Base-by-base conservation (phyloP, 495 filamentous ascomycete species). In the Neurospora pannonica region DNA sequence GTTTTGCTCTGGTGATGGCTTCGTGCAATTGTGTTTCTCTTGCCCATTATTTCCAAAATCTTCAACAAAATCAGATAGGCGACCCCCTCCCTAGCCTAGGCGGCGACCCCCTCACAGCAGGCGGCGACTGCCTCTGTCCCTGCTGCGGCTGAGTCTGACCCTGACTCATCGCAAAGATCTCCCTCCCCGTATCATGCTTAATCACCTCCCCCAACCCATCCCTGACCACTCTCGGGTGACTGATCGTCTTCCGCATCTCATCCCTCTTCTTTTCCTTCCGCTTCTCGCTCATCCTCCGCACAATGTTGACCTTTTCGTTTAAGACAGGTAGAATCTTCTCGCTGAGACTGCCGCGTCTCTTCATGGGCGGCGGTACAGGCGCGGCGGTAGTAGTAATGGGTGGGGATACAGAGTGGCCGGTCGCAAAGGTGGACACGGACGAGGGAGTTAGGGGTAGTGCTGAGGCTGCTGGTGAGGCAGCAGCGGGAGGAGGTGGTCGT, bases 201-300 rank as follows among this genome's bases (percentile, higher is more conserved):
- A 88, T 84, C 42, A 88, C 84, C 40, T 88, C 87, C 21, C 86
- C 86, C 9, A 88, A 82, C 13, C 87, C 87, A 71, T 87, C 85
- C 70, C 84, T 78, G 31, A 88, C 85, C 40, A 85, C 85, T 38
- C 81, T 79, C 5, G 87, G 87, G 0, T 79, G 80, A 70, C 84
- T 86, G 40, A 97, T 97, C 76, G 87, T 92, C 73, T 88, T 85
- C 77, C 92, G 88, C 71, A 97, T 84, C 75, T 84, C 86, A 72
- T 91, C 86, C 69, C 90, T 87, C 72, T 90, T 83, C 75, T 88
- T 90, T 82, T 93, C 92, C 36, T 89, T 86, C 60, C 88, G 86
- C 76, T 84, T 82, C 79, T 91, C 89, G 75, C 89, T 90, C 71
- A 88, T 77, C 73, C 89, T 86, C 43, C 88, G 85, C 42, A 92